Evolutionary conservation across 1,284 basidiomycete species (phyloP).

Genomic region (Rhodotorula sp.): DNA sequence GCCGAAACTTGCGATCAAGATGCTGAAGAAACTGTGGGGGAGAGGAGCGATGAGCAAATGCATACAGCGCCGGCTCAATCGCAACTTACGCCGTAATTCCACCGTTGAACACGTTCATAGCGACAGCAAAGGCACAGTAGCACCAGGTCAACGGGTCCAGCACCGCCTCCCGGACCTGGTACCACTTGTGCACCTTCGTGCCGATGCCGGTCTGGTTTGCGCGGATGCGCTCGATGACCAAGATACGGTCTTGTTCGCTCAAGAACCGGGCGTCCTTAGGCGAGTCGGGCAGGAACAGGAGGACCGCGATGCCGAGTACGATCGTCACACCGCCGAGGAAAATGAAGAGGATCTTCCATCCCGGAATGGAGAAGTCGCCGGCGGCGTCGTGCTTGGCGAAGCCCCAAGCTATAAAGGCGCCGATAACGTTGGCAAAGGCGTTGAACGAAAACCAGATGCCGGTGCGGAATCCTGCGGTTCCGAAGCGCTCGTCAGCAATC

Average conservation of each 20-base stretch:
- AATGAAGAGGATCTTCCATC: conserved; percentile 25
- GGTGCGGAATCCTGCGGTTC: background rate
- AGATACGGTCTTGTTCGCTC: conserved; percentile 40
- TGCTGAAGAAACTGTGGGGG: background rate
- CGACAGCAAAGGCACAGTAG: conserved; percentile 7
- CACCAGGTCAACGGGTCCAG: conserved; percentile 40
- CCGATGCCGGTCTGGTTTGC: conserved; percentile 46
- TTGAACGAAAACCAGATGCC: conserved; percentile 12
- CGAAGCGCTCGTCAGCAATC: conserved; percentile 5
- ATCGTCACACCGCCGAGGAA: conserved; percentile 14
- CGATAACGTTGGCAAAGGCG: conserved; percentile 20
- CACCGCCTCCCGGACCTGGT: conserved; percentile 46
- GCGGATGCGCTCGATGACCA: conserved; percentile 48
- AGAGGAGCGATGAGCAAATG: background rate
- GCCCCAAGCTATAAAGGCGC: conserved; percentile 22
- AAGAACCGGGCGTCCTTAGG: conserved; percentile 42
- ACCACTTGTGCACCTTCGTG: conserved; percentile 46
- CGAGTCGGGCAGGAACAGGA: conserved; percentile 23
- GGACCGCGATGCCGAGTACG: conserved; percentile 9
- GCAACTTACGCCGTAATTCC: conserved; percentile 9
- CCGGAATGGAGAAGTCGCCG: conserved; percentile 14
- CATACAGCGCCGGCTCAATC: too few relatives aligned
- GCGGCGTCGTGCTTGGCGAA: conserved; percentile 15
- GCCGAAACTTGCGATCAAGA: conserved; percentile 13
- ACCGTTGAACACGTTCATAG: conserved; percentile 13